Conservation (phyloP, 495 filamentous ascomycete species). For the Articulospora tetracladia region DNA sequence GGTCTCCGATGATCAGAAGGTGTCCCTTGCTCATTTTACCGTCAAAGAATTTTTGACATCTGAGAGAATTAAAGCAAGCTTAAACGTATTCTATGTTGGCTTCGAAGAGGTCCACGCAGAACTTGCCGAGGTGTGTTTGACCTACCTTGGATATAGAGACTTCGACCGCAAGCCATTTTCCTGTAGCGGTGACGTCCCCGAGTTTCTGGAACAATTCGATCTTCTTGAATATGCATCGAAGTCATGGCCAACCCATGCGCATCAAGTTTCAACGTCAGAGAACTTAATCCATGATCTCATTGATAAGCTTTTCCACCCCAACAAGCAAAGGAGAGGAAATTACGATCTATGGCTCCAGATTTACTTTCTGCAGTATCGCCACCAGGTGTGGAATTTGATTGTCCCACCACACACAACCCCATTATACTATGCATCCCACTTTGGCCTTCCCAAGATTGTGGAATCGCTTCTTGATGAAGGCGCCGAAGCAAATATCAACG, state of each 20-base stretch:
- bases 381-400: neutral
- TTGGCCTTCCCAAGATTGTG: conserved; percentile 1
- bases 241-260: neutral
- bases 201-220: neutral
- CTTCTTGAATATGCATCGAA: neutral
- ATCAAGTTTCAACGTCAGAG: neutral
- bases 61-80: neutral
- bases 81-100: conserved; percentile 30
- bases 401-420: neutral
- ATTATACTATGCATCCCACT: neutral
- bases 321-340: neutral
- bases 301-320: neutral
- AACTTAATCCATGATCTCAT: neutral
- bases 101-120: conserved; percentile 1
- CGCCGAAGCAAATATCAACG: conserved; percentile 1
- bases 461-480: neutral
- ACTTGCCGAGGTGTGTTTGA: neutral
- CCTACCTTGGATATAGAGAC: neutral
- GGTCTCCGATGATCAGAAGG: neutral
- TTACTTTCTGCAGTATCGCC: neutral
- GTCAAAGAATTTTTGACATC: conserved; percentile 1
- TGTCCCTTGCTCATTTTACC: conserved; percentile 5
- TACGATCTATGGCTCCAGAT: neutral
- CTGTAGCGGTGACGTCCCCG: neutral
- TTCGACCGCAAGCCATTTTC: neutral